Base-by-base conservation (phyloP, 805 yeast species). In the Barnettozyma sp. region DNA sequence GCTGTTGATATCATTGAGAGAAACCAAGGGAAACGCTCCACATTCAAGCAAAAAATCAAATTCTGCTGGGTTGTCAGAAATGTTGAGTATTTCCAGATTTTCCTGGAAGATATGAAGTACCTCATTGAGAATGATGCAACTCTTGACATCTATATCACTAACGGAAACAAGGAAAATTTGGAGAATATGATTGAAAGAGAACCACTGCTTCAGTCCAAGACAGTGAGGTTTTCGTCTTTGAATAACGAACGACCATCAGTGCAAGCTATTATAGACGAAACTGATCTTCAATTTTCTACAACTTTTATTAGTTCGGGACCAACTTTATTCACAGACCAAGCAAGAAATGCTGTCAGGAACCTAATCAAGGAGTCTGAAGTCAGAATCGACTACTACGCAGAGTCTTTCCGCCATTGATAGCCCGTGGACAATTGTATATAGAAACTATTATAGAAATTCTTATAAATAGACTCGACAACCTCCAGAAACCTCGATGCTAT, bases 31-130 rank as follows among this genome's bases (percentile, higher is more conserved):
- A 18, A 13, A 15, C 31, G 24, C 21, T 17, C 34, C 16, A 26
- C 34, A 23, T 20, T 26, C 22, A 20, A 35, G 28, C 57, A 56
- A 18, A 43, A 48, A 32, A 55, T 66, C 30, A 70, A 70, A 39
- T 66, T 83, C 39, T 58, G 70, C 22, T 85, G 95, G 94, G 68
- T 73, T 9, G 66, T 82, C 9, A 62, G 75, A 34, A 73, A 73
- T 26, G 58, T 64, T 39, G 56, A 57, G 23, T 70, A 78, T 14
- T 56, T 78, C 22, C 43, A 46, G 4, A 66, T 76, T 70, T 73
- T 75, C 46, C 40, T 49, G 5, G 54, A 60, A 12, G 79, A 76
- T 45, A 52, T 76, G 38, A 54, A 44, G 2, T 53, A 55, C 39
- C 45, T 71, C 23, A 16, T 42, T 24, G 28, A 51, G 33, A 28